Conservation (phyloP, 2,329 filamentous ascomycete species). For the Arthroderma sp. region DNA sequence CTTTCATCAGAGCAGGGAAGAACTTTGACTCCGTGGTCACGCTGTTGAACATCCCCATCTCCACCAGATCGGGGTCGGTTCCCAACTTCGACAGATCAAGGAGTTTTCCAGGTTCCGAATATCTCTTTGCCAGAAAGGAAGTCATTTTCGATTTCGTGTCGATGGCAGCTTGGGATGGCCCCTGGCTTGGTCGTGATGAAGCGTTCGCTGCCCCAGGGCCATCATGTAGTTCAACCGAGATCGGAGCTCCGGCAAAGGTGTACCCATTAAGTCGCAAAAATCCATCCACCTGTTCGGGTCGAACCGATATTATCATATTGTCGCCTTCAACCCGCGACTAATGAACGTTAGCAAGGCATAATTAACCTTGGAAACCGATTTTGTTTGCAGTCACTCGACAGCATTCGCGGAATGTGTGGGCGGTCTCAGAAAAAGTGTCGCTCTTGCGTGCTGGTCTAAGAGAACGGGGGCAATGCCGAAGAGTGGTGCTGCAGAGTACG, state of each 20-base stretch:
- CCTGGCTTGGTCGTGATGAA: slow-evolving; percentile 15
- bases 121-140: slow-evolving; percentile 60
- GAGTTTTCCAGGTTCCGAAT: slow-evolving; percentile 58
- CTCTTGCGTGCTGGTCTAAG: slow-evolving; percentile 35
- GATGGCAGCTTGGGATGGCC: slow-evolving; percentile 37
- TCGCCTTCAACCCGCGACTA: slow-evolving; percentile 61
- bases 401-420: slow-evolving; percentile 24
- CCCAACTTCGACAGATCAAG: slow-evolving; percentile 71
- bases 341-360: slow-evolving; percentile 54
- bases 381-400: slow-evolving; percentile 26
- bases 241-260: slow-evolving; percentile 51
- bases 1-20: slow-evolving; percentile 80
- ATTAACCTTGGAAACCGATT: slow-evolving; percentile 29
- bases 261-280: slow-evolving; percentile 58
- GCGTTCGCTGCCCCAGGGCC: slow-evolving; percentile 18
- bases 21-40: slow-evolving; percentile 68
- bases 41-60: slow-evolving; percentile 63
- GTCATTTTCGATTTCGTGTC: slow-evolving; percentile 59
- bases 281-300: slow-evolving; percentile 50
- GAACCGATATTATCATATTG: slow-evolving; percentile 55
- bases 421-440: slow-evolving; percentile 26
- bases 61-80: slow-evolving; percentile 57
- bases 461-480: slow-evolving; percentile 25
- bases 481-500: slow-evolving; percentile 25
- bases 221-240: slow-evolving; percentile 39